Evolutionary conservation across 1,139 yeast species (phyloP).

Genomic region (Tardiomyces digboiensis): DNA sequence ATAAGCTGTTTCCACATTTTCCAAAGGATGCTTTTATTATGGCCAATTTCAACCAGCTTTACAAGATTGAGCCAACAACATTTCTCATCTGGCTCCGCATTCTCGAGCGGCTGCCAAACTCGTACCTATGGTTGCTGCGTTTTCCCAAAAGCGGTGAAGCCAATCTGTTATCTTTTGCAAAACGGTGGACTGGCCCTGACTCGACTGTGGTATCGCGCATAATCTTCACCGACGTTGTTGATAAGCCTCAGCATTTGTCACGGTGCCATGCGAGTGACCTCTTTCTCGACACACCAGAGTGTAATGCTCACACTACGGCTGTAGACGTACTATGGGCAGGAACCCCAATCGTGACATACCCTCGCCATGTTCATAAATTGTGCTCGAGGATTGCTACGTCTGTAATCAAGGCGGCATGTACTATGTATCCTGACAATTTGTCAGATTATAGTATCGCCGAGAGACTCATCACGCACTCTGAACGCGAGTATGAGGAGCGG

Average conservation of each 20-base stretch:
- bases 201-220: constrained; percentile 17
- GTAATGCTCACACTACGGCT: constrained; percentile 31
- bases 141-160: constrained; percentile 24
- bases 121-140: constrained; percentile 26
- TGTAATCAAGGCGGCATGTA: constrained; percentile 18
- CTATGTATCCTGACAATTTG: constrained; percentile 10
- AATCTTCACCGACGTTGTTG: constrained; percentile 27
- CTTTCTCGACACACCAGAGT: constrained; percentile 28
- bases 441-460: constrained; percentile 12
- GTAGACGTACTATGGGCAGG: constrained; percentile 28
- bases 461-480: constrained; percentile 17
- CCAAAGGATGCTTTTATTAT: constrained; percentile 20
- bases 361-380: constrained; percentile 23
- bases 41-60: constrained; percentile 28
- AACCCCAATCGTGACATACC: constrained; percentile 25
- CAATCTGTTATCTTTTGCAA: constrained; percentile 18
- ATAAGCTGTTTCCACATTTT: constrained; percentile 20
- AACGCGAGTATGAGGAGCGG: constrained; percentile 20
- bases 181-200: constrained; percentile 19
- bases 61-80: constrained; percentile 27
- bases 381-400: constrained; percentile 27
- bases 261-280: constrained; percentile 25
- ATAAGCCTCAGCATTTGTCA: constrained; percentile 22
- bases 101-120: constrained; percentile 18
- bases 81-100: constrained; percentile 23